Evolutionary conservation across 2,329 filamentous ascomycete species (phyloP), one percentile per base, ranked within the genome.

Genomic region (Penicillium sp.): DNA sequence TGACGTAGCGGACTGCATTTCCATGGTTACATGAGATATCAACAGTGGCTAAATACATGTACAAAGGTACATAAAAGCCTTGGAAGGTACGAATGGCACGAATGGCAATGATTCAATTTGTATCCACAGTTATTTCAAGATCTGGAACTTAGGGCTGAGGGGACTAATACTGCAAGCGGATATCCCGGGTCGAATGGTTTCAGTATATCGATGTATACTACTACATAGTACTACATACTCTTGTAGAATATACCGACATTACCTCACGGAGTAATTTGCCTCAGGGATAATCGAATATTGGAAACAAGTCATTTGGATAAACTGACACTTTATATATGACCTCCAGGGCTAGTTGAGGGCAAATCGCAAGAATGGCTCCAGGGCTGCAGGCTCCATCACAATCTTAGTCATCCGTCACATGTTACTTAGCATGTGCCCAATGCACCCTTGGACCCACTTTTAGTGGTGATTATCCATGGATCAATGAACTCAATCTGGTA

Each of bases 1-100:
- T 47, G 45, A 47, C 45, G 45, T 47, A 47, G 45, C 21, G 28
- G 28, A 46, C 29, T 34, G 21, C 3, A 47, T 35, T 29, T 43
- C 38, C 38, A 35, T 43, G 44, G 44, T 46, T 46, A 32, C 35
- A 32, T 46, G 19, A 15, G 17, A 22, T 45, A 10, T 41, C 22
- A 33, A 34, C 22, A 15, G 6, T 13, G 5, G 1, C 13, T 28
- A 13, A 15, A 12, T 31, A 31, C 12, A 31, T 0, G 22, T 31
- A 13, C 40, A 15, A 42, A 32, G 24, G 39, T 41, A 29, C 39
- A 8, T 21, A 15, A 28, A 24, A 24, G 7, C 22, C 22, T 24
- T 24, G 22, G 22, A 24, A 24, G 3, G 21, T 6, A 19, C 10
- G 4, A 28, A 34, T 42, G 13, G 19, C 10, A 41, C n/a, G 21